Conservation (phyloP, 2,329 filamentous ascomycete species). For the Fusarium tjaetaba region DNA sequence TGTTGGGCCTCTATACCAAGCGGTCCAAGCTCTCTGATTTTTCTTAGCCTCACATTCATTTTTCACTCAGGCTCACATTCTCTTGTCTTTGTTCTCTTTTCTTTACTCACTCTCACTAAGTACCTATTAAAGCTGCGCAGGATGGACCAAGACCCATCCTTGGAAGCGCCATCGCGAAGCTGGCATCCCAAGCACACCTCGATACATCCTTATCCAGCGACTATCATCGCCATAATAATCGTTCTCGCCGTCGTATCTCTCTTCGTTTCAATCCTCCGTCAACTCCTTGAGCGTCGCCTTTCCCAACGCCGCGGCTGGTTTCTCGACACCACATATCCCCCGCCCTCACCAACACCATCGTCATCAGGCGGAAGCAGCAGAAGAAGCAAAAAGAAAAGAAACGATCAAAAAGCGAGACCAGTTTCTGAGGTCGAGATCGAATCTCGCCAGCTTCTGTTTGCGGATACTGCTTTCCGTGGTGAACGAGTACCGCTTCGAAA, state of each 20-base stretch:
- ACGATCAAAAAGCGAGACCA: background rate
- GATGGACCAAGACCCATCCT: constrained; percentile 4
- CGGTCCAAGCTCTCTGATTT: constrained; percentile 15
- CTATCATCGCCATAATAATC: constrained; percentile 35
- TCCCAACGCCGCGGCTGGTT: constrained; percentile 24
- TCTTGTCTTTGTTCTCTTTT: background rate
- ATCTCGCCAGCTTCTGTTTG: constrained; percentile 27
- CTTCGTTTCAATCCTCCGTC: constrained; percentile 32
- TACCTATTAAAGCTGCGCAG: background rate
- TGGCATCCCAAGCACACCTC: constrained; percentile 2
- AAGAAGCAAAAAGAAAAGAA: constrained; percentile 1
- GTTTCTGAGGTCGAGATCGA: constrained; percentile 34
- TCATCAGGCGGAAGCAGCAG: constrained; percentile 6
- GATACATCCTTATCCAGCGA: constrained; percentile 29
- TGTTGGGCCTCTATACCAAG: background rate
- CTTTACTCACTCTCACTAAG: background rate
- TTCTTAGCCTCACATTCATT: background rate
- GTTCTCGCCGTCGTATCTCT: constrained; percentile 30
- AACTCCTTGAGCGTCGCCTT: constrained; percentile 27
- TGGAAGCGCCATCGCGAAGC: background rate
- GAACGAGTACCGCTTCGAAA: constrained; percentile 35
- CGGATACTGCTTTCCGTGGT: constrained; percentile 1
- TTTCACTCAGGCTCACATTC: background rate
- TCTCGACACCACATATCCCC: constrained; percentile 20
- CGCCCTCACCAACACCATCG: constrained; percentile 4